phyloP scores from a whole-genome alignment of 2,329 filamentous ascomycete genomes.

The Helotiales sp. region DNA sequence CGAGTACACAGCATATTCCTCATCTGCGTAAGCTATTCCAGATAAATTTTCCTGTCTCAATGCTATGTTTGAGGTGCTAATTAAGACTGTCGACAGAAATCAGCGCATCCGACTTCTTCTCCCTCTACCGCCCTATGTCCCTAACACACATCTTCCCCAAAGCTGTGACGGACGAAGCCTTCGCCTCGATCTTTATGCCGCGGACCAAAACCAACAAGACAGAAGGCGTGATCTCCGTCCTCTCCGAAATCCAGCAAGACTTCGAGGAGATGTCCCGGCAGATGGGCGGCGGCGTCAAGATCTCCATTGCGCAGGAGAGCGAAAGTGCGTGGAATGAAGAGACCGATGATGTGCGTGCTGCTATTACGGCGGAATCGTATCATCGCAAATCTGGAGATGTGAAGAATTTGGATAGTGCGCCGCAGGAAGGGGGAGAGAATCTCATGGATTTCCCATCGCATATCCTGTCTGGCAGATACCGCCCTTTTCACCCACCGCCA shows the following conservation, averaged over 20 bases:
- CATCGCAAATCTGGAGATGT: slow-evolving; percentile 51
- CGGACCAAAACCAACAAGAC: slow-evolving; percentile 55
- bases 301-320: slow-evolving; percentile 29
- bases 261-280: slow-evolving; percentile 54
- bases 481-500: slow-evolving; percentile 86
- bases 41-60: not conserved
- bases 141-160: slow-evolving; percentile 81
- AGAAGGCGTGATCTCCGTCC: slow-evolving; percentile 68
- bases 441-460: slow-evolving; percentile 65
- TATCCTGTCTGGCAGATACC: slow-evolving; percentile 70
- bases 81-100: slow-evolving; percentile 65
- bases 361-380: slow-evolving; percentile 52
- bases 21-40: slow-evolving; percentile 60
- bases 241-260: slow-evolving; percentile 10
- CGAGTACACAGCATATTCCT: slow-evolving; percentile 74
- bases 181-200: slow-evolving; percentile 80
- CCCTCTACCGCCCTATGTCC: slow-evolving; percentile 91
- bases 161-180: slow-evolving; percentile 72
- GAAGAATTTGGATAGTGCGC: slow-evolving; percentile 54
- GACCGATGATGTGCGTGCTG: slow-evolving; percentile 46
- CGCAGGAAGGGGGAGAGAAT: slow-evolving; percentile 32
- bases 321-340: slow-evolving; percentile 36
- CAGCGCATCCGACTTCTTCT: slow-evolving; percentile 91
- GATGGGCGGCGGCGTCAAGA: slow-evolving; percentile 50
- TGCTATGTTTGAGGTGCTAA: not conserved